Percentiles rank a stretch among this genome's conserved stretches.
phyloP scores from a whole-genome alignment of 2,329 filamentous ascomycete genomes.

The Fusarium piperis region DNA sequence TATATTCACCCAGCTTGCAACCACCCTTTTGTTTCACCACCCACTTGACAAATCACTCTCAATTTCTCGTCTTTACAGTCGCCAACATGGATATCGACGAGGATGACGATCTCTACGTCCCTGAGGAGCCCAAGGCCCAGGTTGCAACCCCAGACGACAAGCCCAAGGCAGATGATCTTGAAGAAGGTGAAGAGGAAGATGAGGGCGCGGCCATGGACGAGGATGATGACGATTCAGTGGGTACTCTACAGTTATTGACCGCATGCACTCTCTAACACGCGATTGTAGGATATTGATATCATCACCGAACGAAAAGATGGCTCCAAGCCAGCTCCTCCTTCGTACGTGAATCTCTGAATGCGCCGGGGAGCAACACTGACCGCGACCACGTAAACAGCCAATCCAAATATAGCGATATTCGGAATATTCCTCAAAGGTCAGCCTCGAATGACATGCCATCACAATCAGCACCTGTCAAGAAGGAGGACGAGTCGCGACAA shows the following conservation, averaged over 20 bases:
- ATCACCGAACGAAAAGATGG: conserved; percentile 74
- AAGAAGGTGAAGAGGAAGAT: conserved; percentile 72
- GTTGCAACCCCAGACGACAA: conserved; percentile 40
- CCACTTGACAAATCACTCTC: not conserved
- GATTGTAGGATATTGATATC: conserved; percentile 70
- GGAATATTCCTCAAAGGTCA: conserved; percentile 71
- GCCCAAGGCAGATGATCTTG: conserved; percentile 63
- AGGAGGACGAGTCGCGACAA: conserved; percentile 53
- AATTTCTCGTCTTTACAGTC: conserved; percentile 1
- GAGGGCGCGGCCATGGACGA: conserved; percentile 69
- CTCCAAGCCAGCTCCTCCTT: conserved; percentile 66
- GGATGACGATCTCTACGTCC: conserved; percentile 73
- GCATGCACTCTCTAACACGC: conserved; percentile 1
- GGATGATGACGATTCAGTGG: conserved; percentile 61
- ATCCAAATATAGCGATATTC: conserved; percentile 71
- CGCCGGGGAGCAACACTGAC: conserved; percentile 16
- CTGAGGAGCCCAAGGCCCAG: conserved; percentile 62
- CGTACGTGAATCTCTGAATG: conserved; percentile 54
- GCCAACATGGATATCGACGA: conserved; percentile 72
- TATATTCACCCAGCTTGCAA: not conserved
- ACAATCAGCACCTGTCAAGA: conserved; percentile 58
- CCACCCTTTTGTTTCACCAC: not conserved
- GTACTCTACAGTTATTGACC: not conserved
- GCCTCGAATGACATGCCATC: conserved; percentile 60
- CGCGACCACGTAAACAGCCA: conserved; percentile 52